These are phyloP conservation scores for Rubus parviflorus DNA, from an alignment of 306 rosid species.

Conservation along the genomic window DNA sequence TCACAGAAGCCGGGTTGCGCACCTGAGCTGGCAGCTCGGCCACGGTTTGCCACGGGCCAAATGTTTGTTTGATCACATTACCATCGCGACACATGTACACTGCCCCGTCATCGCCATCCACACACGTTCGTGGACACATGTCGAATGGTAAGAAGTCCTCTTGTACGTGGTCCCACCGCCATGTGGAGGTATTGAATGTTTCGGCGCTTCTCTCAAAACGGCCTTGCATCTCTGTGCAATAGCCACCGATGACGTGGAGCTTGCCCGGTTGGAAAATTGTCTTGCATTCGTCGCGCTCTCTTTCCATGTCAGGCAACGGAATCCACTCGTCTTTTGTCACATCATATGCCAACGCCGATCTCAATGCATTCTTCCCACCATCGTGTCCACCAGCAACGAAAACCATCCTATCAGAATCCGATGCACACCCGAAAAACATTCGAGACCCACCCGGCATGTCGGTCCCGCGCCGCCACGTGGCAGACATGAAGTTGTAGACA, in stretches of 20 bases:
- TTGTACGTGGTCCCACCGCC: constrained; percentile 41
- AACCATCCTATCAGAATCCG: constrained; percentile 36
- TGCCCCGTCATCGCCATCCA: constrained; percentile 20
- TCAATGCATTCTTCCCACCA: constrained; percentile 59
- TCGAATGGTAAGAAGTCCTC: constrained; percentile 39
- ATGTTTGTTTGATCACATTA: constrained; percentile 17
- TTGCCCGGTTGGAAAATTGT: constrained; percentile 37
- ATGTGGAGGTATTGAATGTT: constrained; percentile 36
- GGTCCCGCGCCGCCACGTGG: constrained; percentile 61
- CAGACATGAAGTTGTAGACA: constrained; percentile 44
- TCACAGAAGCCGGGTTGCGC: constrained; percentile 37
- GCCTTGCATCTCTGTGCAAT: constrained; percentile 66
- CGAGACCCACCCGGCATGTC: constrained; percentile 70
- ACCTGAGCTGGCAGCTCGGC: constrained; percentile 44
- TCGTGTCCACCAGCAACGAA: constrained; percentile 74
- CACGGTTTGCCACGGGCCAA: constrained; percentile 42
- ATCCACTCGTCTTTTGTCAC: constrained; percentile 53
- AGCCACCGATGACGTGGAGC: constrained; percentile 56
- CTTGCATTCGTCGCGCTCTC: constrained; percentile 73
- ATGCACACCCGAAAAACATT: constrained; percentile 57
- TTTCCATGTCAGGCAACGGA: constrained; percentile 47
- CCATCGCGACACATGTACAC: constrained; percentile 39
- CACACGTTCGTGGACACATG: constrained; percentile 53
- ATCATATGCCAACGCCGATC: constrained; percentile 50
- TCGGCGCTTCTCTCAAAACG: constrained; percentile 57